Percentiles rank a stretch among this genome's conserved stretches.
phyloP scores from a whole-genome alignment of 148 eudicot species.

The Amaranthus cruentus region DNA sequence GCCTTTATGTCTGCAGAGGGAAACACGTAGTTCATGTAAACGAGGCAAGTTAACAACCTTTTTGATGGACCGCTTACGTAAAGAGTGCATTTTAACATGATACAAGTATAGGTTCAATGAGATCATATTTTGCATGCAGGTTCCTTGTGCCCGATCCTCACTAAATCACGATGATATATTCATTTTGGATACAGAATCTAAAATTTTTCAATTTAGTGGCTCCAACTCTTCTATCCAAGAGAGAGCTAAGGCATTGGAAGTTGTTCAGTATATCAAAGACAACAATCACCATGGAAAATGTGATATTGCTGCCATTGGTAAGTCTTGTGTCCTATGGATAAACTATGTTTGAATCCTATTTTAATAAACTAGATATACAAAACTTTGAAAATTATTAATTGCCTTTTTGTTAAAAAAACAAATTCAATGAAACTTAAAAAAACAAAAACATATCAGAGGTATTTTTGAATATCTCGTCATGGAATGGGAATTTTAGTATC shows the following conservation, averaged over 20 bases:
- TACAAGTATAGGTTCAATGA: conserved; percentile 4
- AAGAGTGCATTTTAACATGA: conserved; percentile 5
- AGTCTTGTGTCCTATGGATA: conserved; percentile 10
- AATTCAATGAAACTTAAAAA: too few species aligned
- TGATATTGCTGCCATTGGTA: conserved; percentile 90
- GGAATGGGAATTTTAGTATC: too few species aligned
- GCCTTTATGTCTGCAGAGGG: conserved; percentile 78
- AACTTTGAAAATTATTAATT: too few species aligned
- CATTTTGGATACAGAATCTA: conserved; percentile 79
- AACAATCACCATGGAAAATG: conserved; percentile 92
- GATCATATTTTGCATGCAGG: conserved; percentile 45
- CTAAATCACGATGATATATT: conserved; percentile 96
- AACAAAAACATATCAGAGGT: too few species aligned
- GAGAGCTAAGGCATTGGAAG: conserved; percentile 97
- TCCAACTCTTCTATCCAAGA: conserved; percentile 94
- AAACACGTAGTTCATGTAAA: conserved; percentile 93
- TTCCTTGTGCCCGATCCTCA: conserved; percentile 85
- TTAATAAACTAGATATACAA: too few species aligned
- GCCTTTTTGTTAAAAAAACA: too few species aligned
- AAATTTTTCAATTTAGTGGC: conserved; percentile 93
- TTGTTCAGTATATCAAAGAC: conserved; percentile 90
- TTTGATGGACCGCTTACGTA: conserved; percentile 3
- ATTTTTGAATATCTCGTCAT: too few species aligned
- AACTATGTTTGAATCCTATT: too few species aligned
- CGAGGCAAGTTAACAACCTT: conserved; percentile 48